phyloP scores from a whole-genome alignment of 768 basidiomycete species.

The Hericium rajendrae region DNA sequence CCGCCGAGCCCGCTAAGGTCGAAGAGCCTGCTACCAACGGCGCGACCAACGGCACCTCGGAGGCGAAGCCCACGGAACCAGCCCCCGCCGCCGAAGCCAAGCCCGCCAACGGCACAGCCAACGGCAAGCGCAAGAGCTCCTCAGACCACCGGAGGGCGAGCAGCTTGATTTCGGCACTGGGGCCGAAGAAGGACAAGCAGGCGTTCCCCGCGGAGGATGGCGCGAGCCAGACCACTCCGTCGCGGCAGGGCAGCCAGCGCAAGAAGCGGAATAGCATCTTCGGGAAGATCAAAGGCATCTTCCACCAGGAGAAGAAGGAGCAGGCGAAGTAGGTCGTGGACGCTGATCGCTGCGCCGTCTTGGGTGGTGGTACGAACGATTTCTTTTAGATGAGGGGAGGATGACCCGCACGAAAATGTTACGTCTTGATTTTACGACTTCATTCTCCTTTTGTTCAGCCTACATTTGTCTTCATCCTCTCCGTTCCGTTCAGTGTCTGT shows the following conservation, averaged over 20 bases:
- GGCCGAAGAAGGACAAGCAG: constrained; percentile 5
- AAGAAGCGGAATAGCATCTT: constrained; percentile 13
- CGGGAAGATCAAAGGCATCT: constrained; percentile 13
- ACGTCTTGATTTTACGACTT: neutral
- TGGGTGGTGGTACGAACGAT: neutral
- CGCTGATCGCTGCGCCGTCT: neutral
- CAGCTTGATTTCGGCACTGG: neutral
- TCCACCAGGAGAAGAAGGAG: constrained; percentile 6
- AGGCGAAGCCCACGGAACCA: neutral
- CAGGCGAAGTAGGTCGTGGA: constrained; percentile 5
- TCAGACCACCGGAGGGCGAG: neutral
- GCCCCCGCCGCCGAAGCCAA: neutral
- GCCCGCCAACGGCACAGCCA: neutral
- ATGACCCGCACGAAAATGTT: neutral
- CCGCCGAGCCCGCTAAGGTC: neutral
- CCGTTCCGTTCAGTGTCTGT: neutral
- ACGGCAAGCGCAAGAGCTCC: neutral
- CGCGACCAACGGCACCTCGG: neutral
- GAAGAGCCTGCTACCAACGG: neutral
- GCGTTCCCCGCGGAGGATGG: constrained; percentile 5
- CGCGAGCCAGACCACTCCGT: constrained; percentile 8
- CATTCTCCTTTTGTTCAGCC: neutral
- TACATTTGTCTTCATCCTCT: neutral
- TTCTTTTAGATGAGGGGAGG: neutral
- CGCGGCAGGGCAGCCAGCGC: constrained; percentile 11